phyloP scores from a whole-genome alignment of 1,139 yeast species.

The Taphrina populina region DNA sequence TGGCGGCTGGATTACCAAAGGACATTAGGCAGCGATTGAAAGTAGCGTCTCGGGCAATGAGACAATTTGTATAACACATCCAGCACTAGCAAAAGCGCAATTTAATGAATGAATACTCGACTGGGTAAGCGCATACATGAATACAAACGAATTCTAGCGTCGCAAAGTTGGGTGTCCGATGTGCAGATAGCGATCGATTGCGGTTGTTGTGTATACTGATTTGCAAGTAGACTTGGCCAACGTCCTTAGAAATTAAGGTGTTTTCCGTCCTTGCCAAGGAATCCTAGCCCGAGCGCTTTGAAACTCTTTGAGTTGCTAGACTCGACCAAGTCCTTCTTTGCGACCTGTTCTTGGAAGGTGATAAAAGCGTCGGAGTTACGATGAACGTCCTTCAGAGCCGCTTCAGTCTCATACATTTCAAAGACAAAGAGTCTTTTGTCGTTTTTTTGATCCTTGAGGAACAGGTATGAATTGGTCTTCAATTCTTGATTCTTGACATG shows the following conservation, averaged over 20 bases:
- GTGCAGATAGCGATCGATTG: no score
- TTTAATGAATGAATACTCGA: no score
- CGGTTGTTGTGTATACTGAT: no score
- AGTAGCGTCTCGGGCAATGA: slow-evolving; percentile 18
- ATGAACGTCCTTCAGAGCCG: slow-evolving; percentile 25
- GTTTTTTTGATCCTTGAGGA: slow-evolving; percentile 25
- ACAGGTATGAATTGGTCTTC: slow-evolving; percentile 26
- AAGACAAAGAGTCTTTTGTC: slow-evolving; percentile 24
- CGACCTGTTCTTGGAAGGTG: background rate
- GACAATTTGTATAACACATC: slow-evolving; percentile 18
- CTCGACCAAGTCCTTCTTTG: slow-evolving; percentile 2
- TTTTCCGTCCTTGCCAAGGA: slow-evolving; percentile 23
- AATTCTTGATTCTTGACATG: slow-evolving; percentile 26
- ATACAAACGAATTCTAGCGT: no score
- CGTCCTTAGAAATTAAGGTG: slow-evolving; percentile 9
- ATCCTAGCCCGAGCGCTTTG: slow-evolving; percentile 17
- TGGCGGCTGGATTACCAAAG: slow-evolving; percentile 18
- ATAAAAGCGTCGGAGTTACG: slow-evolving; percentile 28
- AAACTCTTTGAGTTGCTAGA: slow-evolving; percentile 12
- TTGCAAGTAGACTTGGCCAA: no score
- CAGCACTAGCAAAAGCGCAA: no score
- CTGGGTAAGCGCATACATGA: no score
- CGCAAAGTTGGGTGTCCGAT: no score
- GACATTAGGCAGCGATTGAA: slow-evolving; percentile 22
- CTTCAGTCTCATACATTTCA: slow-evolving; percentile 23